A percentile compares a stretch with the other conserved stretches of the same genome.
phyloP scores from a whole-genome alignment of 2,329 filamentous ascomycete species.

The Phoma sp. region DNA sequence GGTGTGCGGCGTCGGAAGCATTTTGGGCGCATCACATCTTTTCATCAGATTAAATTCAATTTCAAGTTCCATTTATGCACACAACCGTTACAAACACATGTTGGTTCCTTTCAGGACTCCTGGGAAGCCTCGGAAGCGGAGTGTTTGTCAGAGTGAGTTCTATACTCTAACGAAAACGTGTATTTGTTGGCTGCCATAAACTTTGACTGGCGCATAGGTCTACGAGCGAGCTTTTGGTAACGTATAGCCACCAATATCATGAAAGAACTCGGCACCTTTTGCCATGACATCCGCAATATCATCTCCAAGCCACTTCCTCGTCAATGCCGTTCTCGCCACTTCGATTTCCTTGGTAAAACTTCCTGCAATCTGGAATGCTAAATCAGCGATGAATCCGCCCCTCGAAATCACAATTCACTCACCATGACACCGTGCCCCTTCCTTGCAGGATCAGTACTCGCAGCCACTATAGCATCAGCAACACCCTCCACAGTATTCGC shows the following conservation, averaged over 20 bases:
- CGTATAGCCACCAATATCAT: conserved; percentile 44
- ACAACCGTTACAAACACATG: neutral
- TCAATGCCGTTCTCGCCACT: conserved; percentile 29
- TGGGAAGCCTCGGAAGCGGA: no score
- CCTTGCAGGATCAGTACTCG: conserved; percentile 40
- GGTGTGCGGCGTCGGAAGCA: neutral
- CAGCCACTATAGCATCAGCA: conserved; percentile 50
- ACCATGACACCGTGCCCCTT: conserved; percentile 42
- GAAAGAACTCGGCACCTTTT: conserved; percentile 44
- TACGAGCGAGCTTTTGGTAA: conserved; percentile 33
- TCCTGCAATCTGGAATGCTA: conserved; percentile 33
- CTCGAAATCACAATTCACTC: conserved; percentile 2
- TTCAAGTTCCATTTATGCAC: neutral
- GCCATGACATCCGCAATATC: conserved; percentile 43
- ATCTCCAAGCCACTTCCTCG: conserved; percentile 41
- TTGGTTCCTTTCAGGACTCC: no score
- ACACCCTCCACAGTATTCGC: conserved; percentile 53
- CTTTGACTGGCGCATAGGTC: no score
- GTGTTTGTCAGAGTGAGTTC: no score
- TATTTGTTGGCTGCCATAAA: no score
- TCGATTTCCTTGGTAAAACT: conserved; percentile 41
- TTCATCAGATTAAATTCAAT: neutral
- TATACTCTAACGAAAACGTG: no score
- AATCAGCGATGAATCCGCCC: neutral
- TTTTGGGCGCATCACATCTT: neutral